Conservation (phyloP, 176 grass and related monocot genomes). For the Oryza meyeriana region DNA sequence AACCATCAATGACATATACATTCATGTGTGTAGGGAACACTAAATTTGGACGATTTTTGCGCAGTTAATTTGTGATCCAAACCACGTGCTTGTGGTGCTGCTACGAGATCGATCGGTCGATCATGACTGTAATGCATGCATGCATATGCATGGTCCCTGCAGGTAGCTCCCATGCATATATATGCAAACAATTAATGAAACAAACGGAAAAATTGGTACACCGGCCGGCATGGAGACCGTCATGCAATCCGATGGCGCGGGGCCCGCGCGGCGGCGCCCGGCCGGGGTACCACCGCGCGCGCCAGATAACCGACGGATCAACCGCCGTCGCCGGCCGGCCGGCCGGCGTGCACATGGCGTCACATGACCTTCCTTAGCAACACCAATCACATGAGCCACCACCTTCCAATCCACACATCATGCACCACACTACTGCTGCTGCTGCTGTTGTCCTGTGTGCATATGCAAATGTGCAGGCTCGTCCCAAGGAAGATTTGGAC, state of each 20-base stretch:
- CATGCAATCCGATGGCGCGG: neutral
- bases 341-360: conserved; percentile 37
- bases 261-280: neutral
- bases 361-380: conserved; percentile 25
- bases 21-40: too few species aligned
- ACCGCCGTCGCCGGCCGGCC: neutral
- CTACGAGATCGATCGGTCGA: neutral
- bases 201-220: neutral
- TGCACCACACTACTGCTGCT: too few species aligned
- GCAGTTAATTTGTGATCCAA: neutral
- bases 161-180: too few species aligned
- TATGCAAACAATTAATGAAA: neutral
- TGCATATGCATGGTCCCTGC: neutral
- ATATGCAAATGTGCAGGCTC: neutral
- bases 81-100: neutral
- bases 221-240: neutral
- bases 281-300: neutral
- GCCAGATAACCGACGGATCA: conserved; percentile 11
- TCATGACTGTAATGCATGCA: neutral
- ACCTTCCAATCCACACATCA: neutral
- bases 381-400: neutral
- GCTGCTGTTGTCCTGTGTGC: too few species aligned
- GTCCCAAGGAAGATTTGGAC: conserved; percentile 29
- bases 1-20: too few species aligned
- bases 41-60: too few species aligned